These are phyloP conservation scores for Aspergillus pseudonomiae DNA, from an alignment of 2,329 filamentous ascomycete species.

Conservation along the genomic window DNA sequence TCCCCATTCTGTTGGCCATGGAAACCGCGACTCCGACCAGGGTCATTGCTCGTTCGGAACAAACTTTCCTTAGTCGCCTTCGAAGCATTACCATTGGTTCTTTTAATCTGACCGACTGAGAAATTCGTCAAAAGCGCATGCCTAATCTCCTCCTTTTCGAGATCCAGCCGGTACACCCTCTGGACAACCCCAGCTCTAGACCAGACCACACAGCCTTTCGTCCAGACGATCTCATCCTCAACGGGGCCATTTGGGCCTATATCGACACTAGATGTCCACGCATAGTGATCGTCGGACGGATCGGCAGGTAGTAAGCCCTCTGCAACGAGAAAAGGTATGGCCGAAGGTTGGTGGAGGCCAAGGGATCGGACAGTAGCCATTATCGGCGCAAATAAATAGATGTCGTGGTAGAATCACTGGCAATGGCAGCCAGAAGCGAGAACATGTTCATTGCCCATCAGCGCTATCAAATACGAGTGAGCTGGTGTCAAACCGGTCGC, in stretches of 20 bases:
- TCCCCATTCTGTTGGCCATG: conserved; percentile 24
- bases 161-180: conserved; percentile 81
- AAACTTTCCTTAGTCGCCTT: conserved; percentile 11
- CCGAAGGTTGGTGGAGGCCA: conserved; percentile 85
- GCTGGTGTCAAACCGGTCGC: background rate
- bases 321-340: conserved; percentile 77
- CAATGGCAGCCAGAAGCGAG: conserved; percentile 25
- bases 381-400: conserved; percentile 31
- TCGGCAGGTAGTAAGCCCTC: conserved; percentile 75
- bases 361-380: conserved; percentile 94
- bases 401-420: conserved; percentile 25
- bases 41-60: conserved; percentile 8
- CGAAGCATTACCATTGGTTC: conserved; percentile 14
- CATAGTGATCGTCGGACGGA: conserved; percentile 65
- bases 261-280: conserved; percentile 68
- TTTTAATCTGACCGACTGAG: conserved; percentile 49
- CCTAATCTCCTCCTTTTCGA: conserved; percentile 83
- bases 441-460: conserved; percentile 33
- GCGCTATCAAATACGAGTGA: conserved; percentile 10
- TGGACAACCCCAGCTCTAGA: conserved; percentile 82
- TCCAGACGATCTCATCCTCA: conserved; percentile 81
- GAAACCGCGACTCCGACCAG: conserved; percentile 11
- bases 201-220: conserved; percentile 80
- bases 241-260: conserved; percentile 48
- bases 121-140: conserved; percentile 88